Base-by-base conservation (phyloP, 176 grass and related monocot genomes). In the Lolium perenne region DNA sequence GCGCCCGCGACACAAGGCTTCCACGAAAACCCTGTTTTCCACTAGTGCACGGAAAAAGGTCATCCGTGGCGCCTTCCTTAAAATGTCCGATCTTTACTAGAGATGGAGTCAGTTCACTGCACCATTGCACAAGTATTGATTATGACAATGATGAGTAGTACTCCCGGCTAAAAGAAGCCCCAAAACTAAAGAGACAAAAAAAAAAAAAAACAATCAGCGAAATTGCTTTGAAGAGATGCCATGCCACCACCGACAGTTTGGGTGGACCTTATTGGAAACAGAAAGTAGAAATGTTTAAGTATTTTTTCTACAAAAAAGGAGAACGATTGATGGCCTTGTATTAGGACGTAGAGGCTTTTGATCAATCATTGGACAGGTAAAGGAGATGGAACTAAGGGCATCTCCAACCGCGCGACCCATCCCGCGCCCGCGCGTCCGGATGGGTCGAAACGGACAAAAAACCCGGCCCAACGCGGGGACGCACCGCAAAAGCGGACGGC, bases 171-270 rank as follows among this genome's bases (percentile, higher is more conserved):
- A 87, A 91, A 91, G 67, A 84, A 66, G 45, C 48, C 26, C 70
- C 21, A 26, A 3, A 49, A 1, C 26, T 38, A 1, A 45, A 12
- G 46, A 9, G 21, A 58, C 15, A 2, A 61, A 22, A 43, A 47
- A 10, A 7, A 7, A 7, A 46, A 6, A 62, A 38, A 46, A 68
- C 1, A 53, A 5, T 45, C 47, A 14, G 26, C 8, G 6, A 43
- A 58, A 73, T 11, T 43, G 18, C 5, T 47, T 72, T 15, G 20
- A 79, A 72, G 13, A 20, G 25, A 81, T 80, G 81, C 76, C 84
- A 76, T 74, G 80, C 76, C 85, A 80, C 85, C 89, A 91, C 89
- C 89, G 81, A 84, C 89, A 91, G 40, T 84, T 76, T 91, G 25
- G 67, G 85, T 87, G 81, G 81, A 80, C 85, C 80, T 79, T 22